Percentiles rank a stretch among this genome's conserved stretches.
These are phyloP conservation scores for Claviceps cyperi DNA, from an alignment of 2,329 filamentous ascomycete genomes.

Conservation along the genomic window DNA sequence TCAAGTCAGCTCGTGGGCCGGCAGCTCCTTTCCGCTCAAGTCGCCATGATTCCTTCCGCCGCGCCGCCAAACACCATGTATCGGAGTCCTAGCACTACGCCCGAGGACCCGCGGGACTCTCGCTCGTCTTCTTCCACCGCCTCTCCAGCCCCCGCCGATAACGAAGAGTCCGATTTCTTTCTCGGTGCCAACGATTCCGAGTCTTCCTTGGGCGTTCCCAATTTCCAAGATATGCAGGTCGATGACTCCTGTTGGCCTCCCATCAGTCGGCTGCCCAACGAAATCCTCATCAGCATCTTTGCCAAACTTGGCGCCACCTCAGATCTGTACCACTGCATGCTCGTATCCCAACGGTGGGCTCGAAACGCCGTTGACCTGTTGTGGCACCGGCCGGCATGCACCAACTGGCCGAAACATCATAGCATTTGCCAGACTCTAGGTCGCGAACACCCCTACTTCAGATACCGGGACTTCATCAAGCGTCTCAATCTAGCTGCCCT, in stretches of 20 bases:
- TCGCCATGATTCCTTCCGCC: slow-evolving; percentile 8
- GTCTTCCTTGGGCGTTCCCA: slow-evolving; percentile 74
- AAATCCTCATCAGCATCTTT: slow-evolving; percentile 90
- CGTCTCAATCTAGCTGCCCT: slow-evolving; percentile 78
- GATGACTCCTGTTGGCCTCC: slow-evolving; percentile 59
- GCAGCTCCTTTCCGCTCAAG: not conserved
- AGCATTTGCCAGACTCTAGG: slow-evolving; percentile 69
- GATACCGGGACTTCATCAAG: slow-evolving; percentile 81
- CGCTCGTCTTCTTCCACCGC: slow-evolving; percentile 55
- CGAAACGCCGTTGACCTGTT: slow-evolving; percentile 82
- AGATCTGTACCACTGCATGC: slow-evolving; percentile 78
- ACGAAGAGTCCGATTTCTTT: slow-evolving; percentile 91
- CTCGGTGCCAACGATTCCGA: slow-evolving; percentile 80
- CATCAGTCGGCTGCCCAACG: slow-evolving; percentile 74
- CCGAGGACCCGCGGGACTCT: slow-evolving; percentile 34
- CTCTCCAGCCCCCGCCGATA: slow-evolving; percentile 60
- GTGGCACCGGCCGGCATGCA: slow-evolving; percentile 89
- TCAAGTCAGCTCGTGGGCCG: not conserved
- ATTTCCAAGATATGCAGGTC: slow-evolving; percentile 59
- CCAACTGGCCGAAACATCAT: slow-evolving; percentile 67
- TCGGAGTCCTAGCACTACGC: slow-evolving; percentile 7
- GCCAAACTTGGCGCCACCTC: slow-evolving; percentile 60
- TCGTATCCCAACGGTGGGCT: slow-evolving; percentile 90
- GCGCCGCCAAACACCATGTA: slow-evolving; percentile 9
- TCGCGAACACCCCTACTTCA: slow-evolving; percentile 63